Evolutionary conservation across 306 rosid genomes (phyloP).

Genomic region (Cucurbita pepo): DNA sequence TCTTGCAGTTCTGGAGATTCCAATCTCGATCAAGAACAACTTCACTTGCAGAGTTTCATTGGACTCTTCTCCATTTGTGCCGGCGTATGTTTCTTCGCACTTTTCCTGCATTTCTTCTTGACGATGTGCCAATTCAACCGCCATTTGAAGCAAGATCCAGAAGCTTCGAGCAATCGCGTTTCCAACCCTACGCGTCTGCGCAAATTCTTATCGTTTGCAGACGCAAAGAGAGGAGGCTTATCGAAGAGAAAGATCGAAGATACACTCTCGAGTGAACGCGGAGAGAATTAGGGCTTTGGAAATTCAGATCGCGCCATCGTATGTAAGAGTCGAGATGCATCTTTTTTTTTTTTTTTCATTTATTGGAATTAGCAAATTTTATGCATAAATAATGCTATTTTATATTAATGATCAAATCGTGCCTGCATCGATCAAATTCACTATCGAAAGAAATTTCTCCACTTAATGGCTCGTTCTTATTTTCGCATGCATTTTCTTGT

Average conservation of each 20-base stretch:
- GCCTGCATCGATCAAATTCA: too few species aligned
- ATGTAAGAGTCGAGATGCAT: too few species aligned
- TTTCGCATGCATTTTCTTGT: too few species aligned
- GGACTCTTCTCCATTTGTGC: conserved; percentile 27
- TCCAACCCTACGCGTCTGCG: not conserved
- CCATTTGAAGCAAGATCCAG: conserved; percentile 4
- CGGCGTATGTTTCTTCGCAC: conserved; percentile 11
- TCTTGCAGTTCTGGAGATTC: conserved; percentile 8
- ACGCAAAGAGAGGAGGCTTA: conserved; percentile 10
- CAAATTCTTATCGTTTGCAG: conserved; percentile 16
- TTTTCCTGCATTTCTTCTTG: conserved; percentile 6
- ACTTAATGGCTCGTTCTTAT: too few species aligned
- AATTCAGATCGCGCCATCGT: too few species aligned
- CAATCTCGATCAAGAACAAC: conserved; percentile 11
- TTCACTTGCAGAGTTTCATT: conserved; percentile 24
- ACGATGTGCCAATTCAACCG: conserved; percentile 12
- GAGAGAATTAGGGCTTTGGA: not conserved
- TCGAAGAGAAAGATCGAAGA: conserved; percentile 25
- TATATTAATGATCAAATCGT: too few species aligned
- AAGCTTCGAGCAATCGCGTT: not conserved
- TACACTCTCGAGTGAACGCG: not conserved
- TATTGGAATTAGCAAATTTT: too few species aligned
- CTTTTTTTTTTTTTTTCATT: too few species aligned
- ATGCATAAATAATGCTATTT: too few species aligned
- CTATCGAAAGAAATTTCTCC: too few species aligned